Conservation (phyloP, 805 yeast species). For the Monosporozyma siamensis region DNA sequence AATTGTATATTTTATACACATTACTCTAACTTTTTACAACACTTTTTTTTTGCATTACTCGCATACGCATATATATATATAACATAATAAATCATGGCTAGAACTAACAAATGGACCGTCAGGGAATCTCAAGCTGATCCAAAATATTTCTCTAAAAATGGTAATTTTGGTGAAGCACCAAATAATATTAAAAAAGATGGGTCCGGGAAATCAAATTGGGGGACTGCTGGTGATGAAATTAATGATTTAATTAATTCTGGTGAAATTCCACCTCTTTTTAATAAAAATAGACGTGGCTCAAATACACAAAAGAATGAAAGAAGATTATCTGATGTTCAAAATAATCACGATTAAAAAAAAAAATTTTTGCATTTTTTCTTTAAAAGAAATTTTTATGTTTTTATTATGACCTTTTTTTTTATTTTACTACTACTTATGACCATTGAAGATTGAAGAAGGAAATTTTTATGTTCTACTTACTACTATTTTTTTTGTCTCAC, state of each 20-base stretch:
- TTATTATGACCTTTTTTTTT: not conserved
- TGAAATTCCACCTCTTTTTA: constrained; percentile 40
- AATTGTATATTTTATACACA: not conserved
- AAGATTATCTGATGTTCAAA: constrained; percentile 30
- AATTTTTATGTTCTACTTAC: no score
- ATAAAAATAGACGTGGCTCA: constrained; percentile 42
- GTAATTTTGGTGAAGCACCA: constrained; percentile 60
- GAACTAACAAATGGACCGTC: constrained; percentile 67
- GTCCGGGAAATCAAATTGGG: constrained; percentile 85
- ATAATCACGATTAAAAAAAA: constrained; percentile 2
- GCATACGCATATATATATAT: not conserved
- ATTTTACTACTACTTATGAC: no score
- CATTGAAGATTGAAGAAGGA: no score
- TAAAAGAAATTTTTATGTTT: not conserved
- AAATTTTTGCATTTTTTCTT: not conserved
- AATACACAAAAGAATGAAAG: constrained; percentile 38
- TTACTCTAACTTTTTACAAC: not conserved
- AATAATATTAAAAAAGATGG: constrained; percentile 74
- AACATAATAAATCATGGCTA: constrained; percentile 47
- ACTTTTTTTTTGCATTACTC: not conserved
- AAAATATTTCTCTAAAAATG: constrained; percentile 72
- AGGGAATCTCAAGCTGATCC: constrained; percentile 53
- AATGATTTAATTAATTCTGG: constrained; percentile 53
- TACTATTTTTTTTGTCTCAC: no score
- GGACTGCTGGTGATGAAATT: constrained; percentile 68